A percentile compares a stretch with the other conserved stretches of the same genome.
Evolutionary conservation across 2,329 filamentous ascomycete species (phyloP).

Genomic region (Apiospora arundinis): DNA sequence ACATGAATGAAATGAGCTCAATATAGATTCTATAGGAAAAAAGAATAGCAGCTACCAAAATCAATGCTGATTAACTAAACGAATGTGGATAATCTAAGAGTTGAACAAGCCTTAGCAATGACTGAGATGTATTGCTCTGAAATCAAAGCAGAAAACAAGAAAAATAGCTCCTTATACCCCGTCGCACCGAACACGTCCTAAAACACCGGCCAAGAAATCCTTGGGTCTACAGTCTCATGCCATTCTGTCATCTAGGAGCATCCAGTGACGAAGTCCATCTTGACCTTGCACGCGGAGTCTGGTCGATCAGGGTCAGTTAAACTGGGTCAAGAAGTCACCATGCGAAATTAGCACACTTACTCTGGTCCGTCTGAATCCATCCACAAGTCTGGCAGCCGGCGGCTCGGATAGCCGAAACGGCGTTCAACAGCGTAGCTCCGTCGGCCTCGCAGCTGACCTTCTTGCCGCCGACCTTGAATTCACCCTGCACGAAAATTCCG

Average conservation of each 20-base stretch:
- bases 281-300: slow-evolving; percentile 14
- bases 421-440: background rate
- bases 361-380: slow-evolving; percentile 17
- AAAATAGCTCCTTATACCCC: background rate
- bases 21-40: no score
- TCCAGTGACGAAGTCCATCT: slow-evolving; percentile 16
- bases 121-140: background rate
- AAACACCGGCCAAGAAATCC: background rate
- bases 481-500: slow-evolving; percentile 5
- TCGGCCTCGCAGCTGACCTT: background rate
- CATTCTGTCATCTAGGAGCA: background rate
- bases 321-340: background rate
- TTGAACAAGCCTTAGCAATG: slow-evolving; percentile 1
- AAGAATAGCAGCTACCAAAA: background rate
- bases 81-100: background rate
- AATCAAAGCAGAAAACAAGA: background rate
- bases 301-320: background rate
- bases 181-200: background rate
- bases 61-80: background rate
- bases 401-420: slow-evolving; percentile 4
- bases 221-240: background rate
- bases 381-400: slow-evolving; percentile 18
- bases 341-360: background rate
- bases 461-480: background rate
- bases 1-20: no score